These are phyloP conservation scores for Hyaloscypha hepaticicola DNA, from an alignment of 495 filamentous ascomycete species.

Conservation along the genomic window DNA sequence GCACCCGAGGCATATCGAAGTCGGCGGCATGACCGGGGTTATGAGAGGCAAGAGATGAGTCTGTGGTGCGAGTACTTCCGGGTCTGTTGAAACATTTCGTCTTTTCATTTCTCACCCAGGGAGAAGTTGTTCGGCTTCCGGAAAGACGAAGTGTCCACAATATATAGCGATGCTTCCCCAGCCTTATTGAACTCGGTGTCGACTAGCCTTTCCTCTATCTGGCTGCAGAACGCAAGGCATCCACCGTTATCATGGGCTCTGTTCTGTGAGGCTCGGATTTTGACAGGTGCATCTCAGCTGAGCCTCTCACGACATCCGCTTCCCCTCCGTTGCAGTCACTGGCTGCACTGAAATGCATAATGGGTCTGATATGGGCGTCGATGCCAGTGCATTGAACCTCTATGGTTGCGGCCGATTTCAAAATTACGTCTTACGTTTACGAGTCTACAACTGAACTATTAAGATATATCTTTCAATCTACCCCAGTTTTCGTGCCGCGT, in stretches of 20 bases:
- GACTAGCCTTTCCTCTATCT: neutral
- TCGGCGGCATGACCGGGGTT: too few species aligned
- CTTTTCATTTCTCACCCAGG: too few species aligned
- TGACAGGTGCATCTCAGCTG: conserved; percentile 7
- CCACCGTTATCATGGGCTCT: too few species aligned
- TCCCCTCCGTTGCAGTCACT: neutral
- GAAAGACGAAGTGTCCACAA: neutral
- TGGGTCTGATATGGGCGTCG: conserved; percentile 11
- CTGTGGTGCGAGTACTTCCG: too few species aligned
- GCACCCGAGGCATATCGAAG: too few species aligned
- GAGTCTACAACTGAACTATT: neutral
- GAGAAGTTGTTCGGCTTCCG: neutral
- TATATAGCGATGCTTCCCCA: conserved; percentile 3
- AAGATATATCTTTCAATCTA: too few species aligned
- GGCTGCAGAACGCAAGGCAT: conserved; percentile 1
- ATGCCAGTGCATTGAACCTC: conserved; percentile 11
- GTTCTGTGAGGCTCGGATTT: conserved; percentile 12
- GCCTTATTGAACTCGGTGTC: neutral
- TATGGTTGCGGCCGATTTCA: conserved; percentile 1
- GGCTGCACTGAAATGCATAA: too few species aligned
- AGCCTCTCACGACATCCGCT: conserved; percentile 8
- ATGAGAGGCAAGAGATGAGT: too few species aligned
- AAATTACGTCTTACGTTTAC: neutral
- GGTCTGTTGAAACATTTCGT: too few species aligned
- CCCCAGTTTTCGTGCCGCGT: too few species aligned